Evolutionary conservation across 73 alveolate genomes (phyloP).

Genomic region (Symbiodinium natans): DNA sequence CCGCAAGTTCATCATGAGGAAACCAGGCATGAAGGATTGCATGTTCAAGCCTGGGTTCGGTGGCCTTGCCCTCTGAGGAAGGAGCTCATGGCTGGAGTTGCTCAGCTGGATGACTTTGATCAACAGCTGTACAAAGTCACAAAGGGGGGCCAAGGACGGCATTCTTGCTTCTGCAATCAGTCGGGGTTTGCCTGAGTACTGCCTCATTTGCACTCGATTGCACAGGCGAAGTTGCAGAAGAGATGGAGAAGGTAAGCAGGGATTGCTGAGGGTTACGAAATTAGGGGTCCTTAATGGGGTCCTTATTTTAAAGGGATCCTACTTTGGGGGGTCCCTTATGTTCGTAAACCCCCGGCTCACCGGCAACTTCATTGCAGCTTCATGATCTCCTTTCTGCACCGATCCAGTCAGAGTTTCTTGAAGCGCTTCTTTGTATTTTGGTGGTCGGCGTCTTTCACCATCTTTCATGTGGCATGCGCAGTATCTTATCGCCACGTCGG

Average conservation of each 20-base stretch:
- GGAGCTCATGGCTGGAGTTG: constrained; percentile 98
- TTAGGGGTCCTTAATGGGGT: no score
- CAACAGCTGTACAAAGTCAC: constrained; percentile 99
- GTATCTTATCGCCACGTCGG: constrained; percentile 99
- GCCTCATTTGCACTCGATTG: no score
- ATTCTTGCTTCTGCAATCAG: no score
- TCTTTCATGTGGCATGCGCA: neutral
- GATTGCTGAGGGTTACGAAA: no score
- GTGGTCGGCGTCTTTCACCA: no score
- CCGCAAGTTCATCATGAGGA: neutral
- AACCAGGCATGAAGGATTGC: neutral
- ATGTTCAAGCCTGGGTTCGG: neutral
- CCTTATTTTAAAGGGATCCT: no score
- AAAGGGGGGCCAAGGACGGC: constrained; percentile 60
- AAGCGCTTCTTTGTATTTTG: no score
- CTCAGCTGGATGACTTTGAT: constrained; percentile 99
- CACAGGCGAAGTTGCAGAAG: neutral
- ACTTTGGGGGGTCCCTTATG: no score
- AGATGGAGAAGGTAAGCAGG: neutral
- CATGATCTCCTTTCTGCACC: no score
- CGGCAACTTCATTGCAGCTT: no score
- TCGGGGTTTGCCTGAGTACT: no score
- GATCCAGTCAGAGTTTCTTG: neutral
- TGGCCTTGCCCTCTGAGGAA: neutral
- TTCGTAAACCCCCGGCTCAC: no score